Conservation (phyloP, 768 basidiomycete genomes). For the Suillus subluteus region DNA sequence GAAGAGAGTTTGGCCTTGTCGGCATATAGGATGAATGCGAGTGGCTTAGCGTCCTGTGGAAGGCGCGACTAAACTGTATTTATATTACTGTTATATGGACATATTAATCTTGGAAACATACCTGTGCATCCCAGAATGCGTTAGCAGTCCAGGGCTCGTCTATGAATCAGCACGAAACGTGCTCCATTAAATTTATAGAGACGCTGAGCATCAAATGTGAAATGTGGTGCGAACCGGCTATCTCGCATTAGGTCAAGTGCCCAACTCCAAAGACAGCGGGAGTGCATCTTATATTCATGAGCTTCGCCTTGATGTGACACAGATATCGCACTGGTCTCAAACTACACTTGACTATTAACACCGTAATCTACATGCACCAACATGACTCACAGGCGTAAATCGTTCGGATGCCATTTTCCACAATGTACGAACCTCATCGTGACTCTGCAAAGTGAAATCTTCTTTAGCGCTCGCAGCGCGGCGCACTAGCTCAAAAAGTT, state of each 20-base stretch:
- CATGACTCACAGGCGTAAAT: background rate
- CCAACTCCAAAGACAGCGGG: background rate
- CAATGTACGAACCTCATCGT: background rate
- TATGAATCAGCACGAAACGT: too few species aligned
- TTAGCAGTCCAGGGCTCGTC: constrained; percentile 45
- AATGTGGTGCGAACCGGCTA: background rate
- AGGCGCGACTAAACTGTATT: background rate
- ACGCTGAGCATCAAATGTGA: too few species aligned
- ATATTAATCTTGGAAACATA: constrained; percentile 19
- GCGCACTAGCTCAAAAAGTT: background rate
- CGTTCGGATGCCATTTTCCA: background rate
- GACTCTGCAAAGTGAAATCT: background rate
- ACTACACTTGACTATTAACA: background rate
- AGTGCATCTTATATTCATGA: background rate
- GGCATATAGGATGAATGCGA: background rate
- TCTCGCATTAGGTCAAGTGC: background rate
- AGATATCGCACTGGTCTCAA: background rate
- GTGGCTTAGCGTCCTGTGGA: background rate
- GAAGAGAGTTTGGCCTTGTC: background rate
- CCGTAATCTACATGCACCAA: background rate
- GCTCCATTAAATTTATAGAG: too few species aligned
- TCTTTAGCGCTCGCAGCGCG: background rate
- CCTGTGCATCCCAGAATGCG: constrained; percentile 41
- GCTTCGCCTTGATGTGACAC: background rate
- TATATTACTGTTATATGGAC: background rate